These are phyloP conservation scores for Boletus smithii DNA, from an alignment of 1,284 basidiomycete genomes.

Conservation along the genomic window DNA sequence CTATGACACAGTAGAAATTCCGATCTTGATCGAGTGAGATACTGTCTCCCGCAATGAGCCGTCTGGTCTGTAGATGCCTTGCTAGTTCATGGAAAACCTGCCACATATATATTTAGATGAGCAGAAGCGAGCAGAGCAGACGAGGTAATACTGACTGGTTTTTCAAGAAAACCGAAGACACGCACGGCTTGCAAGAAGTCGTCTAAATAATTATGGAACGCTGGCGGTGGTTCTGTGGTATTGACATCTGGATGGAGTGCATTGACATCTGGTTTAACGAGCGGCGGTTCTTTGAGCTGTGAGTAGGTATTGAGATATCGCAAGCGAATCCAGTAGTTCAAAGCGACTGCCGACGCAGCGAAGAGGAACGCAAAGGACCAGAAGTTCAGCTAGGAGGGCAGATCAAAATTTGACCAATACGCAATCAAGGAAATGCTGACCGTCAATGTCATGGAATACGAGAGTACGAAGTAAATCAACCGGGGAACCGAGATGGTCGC, in stretches of 20 bases:
- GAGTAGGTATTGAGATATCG: conserved; percentile 76
- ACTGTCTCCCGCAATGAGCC: conserved; percentile 88
- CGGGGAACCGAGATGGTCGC: conserved; percentile 78
- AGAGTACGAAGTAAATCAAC: conserved; percentile 72
- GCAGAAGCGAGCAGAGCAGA: background rate
- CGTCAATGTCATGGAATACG: conserved; percentile 86
- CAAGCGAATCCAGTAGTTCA: conserved; percentile 85
- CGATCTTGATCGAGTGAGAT: conserved; percentile 89
- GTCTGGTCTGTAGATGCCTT: conserved; percentile 86
- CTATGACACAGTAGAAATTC: conserved; percentile 94
- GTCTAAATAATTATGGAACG: conserved; percentile 92
- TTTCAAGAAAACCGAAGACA: conserved; percentile 94
- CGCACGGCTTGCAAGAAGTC: conserved; percentile 93
- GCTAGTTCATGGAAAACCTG: conserved; percentile 94
- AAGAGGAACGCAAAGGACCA: conserved; percentile 84
- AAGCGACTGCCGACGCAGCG: conserved; percentile 55
- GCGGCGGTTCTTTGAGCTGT: conserved; percentile 81
- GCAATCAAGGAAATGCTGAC: conserved; percentile 39
- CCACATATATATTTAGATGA: background rate
- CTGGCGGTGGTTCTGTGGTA: conserved; percentile 60
- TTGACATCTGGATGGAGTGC: conserved; percentile 88
- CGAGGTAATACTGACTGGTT: conserved; percentile 60
- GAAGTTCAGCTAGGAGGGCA: conserved; percentile 67
- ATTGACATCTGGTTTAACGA: conserved; percentile 73
- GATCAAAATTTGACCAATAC: conserved; percentile 4